Evolutionary conservation across 2,329 filamentous ascomycete genomes (phyloP).

Genomic region (Apiospora hydei): DNA sequence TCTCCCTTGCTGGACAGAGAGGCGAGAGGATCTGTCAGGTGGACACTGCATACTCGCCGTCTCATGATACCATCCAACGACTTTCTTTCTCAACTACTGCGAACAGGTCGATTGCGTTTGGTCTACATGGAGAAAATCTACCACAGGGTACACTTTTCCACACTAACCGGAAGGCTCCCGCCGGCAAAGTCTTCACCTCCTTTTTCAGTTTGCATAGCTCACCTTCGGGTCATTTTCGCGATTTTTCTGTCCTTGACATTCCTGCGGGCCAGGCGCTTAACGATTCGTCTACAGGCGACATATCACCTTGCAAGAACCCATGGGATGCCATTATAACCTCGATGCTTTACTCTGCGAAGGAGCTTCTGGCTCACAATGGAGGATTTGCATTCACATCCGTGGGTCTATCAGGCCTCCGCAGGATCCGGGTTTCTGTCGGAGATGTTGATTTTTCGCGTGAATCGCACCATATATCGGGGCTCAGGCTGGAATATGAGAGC

Average conservation of each 20-base stretch:
- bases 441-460: not conserved
- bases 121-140: not conserved
- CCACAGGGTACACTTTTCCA: not conserved
- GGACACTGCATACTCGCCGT: slow-evolving; percentile 21
- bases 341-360: slow-evolving; percentile 27
- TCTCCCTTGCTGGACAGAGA: slow-evolving; percentile 30
- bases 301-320: not conserved
- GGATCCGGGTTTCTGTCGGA: slow-evolving; percentile 31
- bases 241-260: not conserved
- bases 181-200: not conserved
- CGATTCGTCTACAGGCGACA: not conserved
- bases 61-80: slow-evolving; percentile 27
- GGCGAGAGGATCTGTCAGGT: slow-evolving; percentile 32
- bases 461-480: slow-evolving; percentile 30
- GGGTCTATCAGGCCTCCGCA: slow-evolving; percentile 28
- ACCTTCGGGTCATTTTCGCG: not conserved
- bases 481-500: slow-evolving; percentile 34
- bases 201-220: slow-evolving; percentile 10
- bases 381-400: slow-evolving; percentile 32
- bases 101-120: not conserved
- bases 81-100: slow-evolving; percentile 26
- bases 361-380: slow-evolving; percentile 28
- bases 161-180: not conserved
- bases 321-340: slow-evolving; percentile 23
- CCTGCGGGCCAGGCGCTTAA: not conserved